Conservation (phyloP, 352 stramenopile genomes). For the Pythium vanterpoolii region DNA sequence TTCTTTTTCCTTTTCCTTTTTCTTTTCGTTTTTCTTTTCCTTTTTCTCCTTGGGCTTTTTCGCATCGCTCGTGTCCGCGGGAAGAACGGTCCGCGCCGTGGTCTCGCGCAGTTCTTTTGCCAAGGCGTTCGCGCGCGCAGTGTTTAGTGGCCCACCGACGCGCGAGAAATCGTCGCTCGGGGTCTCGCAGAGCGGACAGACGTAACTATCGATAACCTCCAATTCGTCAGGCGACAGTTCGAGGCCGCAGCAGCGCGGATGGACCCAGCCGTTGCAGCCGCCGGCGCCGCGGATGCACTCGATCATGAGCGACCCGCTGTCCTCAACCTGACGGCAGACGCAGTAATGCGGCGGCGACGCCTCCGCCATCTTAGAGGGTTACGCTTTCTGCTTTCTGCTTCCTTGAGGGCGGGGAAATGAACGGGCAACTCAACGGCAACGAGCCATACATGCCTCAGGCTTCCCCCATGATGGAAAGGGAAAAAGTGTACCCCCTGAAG, state of each 20-base stretch:
- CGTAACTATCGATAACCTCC: slow-evolving; percentile 79
- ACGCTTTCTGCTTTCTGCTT: background rate
- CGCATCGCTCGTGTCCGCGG: slow-evolving; percentile 19
- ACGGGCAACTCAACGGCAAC: slow-evolving; percentile 14
- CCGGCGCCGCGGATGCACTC: slow-evolving; percentile 88
- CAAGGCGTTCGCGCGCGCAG: slow-evolving; percentile 62
- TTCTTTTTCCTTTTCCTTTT: background rate
- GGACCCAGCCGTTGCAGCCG: slow-evolving; percentile 91
- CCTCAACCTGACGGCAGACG: slow-evolving; percentile 81
- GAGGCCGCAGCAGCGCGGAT: slow-evolving; percentile 85
- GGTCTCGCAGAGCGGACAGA: slow-evolving; percentile 80
- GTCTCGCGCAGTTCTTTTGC: slow-evolving; percentile 47
- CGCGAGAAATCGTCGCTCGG: slow-evolving; percentile 61
- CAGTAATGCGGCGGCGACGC: slow-evolving; percentile 62
- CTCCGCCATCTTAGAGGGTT: slow-evolving; percentile 34
- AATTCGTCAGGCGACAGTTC: slow-evolving; percentile 84
- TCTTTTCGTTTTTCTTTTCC: background rate
- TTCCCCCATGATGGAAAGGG: slow-evolving; percentile 7
- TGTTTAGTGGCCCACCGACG: slow-evolving; percentile 68
- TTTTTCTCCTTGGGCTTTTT: slow-evolving; percentile 20
- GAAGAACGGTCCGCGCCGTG: too few species aligned
- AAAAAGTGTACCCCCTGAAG: slow-evolving; percentile 3
- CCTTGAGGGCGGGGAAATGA: slow-evolving; percentile 1
- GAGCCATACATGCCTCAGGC: slow-evolving; percentile 16
- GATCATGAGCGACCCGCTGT: slow-evolving; percentile 87